These are phyloP conservation scores for Ceratocystis alfenasii DNA, from an alignment of 2,329 filamentous ascomycete species.

Conservation along the genomic window DNA sequence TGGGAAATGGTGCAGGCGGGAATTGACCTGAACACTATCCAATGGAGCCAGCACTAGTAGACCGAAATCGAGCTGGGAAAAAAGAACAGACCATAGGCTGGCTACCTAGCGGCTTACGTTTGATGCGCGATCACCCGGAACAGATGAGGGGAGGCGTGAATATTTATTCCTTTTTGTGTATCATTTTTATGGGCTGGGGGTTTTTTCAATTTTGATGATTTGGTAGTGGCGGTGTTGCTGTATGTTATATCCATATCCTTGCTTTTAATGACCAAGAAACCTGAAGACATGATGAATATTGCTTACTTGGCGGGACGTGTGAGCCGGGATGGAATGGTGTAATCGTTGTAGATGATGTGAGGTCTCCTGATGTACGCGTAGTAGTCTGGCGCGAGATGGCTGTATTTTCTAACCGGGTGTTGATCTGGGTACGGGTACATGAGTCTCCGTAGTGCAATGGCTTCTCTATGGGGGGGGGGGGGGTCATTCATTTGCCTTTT, in stretches of 20 bases:
- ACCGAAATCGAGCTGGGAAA: slow-evolving; percentile 24
- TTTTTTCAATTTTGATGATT: background rate
- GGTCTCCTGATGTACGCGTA: too few relatives aligned
- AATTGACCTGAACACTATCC: slow-evolving; percentile 85
- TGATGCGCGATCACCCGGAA: slow-evolving; percentile 1
- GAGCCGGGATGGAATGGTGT: too few relatives aligned
- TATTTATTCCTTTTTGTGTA: slow-evolving; percentile 10
- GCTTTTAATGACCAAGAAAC: slow-evolving; percentile 1
- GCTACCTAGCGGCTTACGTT: slow-evolving; percentile 13
- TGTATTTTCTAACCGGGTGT: too few relatives aligned
- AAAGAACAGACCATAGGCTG: slow-evolving; percentile 2
- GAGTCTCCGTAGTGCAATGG: too few relatives aligned
- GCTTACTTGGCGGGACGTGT: too few relatives aligned
- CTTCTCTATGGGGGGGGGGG: too few relatives aligned
- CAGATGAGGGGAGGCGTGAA: slow-evolving; percentile 13
- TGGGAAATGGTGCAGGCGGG: slow-evolving; percentile 98
- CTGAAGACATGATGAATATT: background rate
- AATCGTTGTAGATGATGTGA: too few relatives aligned
- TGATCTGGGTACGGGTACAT: too few relatives aligned
- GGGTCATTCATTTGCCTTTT: too few relatives aligned
- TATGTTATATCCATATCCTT: background rate
- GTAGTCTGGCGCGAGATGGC: too few relatives aligned
- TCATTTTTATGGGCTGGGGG: background rate
- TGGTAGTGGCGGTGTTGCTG: background rate
- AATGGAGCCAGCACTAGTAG: slow-evolving; percentile 86